Conservation (phyloP, 768 basidiomycete genomes). For the Suillus plorans region DNA sequence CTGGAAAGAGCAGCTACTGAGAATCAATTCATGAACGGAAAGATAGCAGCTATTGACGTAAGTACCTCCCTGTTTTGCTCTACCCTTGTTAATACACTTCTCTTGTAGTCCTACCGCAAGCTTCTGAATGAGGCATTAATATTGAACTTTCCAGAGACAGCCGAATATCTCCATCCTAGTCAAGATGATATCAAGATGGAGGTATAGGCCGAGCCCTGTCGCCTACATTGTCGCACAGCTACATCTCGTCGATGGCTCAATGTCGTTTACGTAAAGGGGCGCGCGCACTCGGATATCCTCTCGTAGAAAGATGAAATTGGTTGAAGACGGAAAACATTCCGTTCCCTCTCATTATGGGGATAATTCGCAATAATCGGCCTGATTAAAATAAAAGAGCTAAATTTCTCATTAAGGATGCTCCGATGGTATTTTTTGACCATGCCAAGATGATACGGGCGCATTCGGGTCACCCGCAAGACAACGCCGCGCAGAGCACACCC, state of each 20-base stretch:
- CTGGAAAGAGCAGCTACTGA: constrained; percentile 83
- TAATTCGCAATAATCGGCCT: not conserved
- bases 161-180: constrained; percentile 22
- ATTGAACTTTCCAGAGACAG: constrained; percentile 67
- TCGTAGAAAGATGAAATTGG: not conserved
- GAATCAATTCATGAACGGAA: constrained; percentile 91
- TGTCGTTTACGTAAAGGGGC: not conserved
- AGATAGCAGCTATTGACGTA: constrained; percentile 76
- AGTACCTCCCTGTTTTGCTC: constrained; percentile 19
- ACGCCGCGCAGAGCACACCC: not conserved
- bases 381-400: not conserved
- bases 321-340: not conserved
- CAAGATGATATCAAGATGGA: constrained; percentile 4
- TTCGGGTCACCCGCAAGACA: not conserved
- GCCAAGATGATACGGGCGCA: not conserved
- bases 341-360: not conserved
- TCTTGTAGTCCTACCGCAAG: constrained; percentile 64
- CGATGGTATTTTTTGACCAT: not conserved
- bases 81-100: constrained; percentile 7
- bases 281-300: not conserved
- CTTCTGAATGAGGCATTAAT: constrained; percentile 68
- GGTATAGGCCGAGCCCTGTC: not conserved
- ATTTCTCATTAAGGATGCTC: constrained; percentile 3
- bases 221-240: not conserved
- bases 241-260: not conserved